Percentiles rank a stretch among this genome's conserved stretches.
phyloP scores from a whole-genome alignment of 2,329 filamentous ascomycete species.

The Talaromyces islandicus region DNA sequence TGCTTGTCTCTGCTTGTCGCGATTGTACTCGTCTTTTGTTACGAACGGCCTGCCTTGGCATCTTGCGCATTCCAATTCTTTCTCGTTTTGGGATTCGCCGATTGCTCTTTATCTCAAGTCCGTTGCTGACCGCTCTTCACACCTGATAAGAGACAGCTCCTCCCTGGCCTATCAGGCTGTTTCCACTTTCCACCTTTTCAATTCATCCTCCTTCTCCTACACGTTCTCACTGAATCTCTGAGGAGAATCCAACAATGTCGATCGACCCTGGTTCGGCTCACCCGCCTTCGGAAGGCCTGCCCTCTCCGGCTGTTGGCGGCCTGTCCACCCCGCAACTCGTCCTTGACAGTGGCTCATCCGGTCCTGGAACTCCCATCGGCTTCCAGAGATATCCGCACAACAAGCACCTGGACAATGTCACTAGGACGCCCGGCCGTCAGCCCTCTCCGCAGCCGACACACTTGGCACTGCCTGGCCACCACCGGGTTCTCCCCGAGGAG shows the following conservation, averaged over 20 bases:
- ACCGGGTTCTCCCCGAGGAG: conserved; percentile 75
- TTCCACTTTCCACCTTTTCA: background rate
- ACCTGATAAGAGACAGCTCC: background rate
- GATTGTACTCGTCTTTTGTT: background rate
- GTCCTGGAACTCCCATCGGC: conserved; percentile 35
- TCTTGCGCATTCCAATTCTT: background rate
- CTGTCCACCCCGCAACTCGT: conserved; percentile 25
- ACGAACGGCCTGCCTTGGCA: background rate
- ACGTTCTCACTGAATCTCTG: background rate
- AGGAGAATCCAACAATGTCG: background rate
- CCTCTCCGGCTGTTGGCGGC: conserved; percentile 2
- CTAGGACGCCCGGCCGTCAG: conserved; percentile 53
- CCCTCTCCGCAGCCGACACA: conserved; percentile 87
- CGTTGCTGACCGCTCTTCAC: background rate
- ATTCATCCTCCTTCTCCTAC: background rate
- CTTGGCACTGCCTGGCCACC: conserved; percentile 61
- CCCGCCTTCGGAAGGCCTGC: conserved; percentile 9
- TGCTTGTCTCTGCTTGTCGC: background rate
- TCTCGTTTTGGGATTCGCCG: background rate
- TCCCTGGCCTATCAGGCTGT: background rate
- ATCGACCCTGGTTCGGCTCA: conserved; percentile 8
- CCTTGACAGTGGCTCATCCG: conserved; percentile 28
- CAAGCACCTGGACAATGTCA: conserved; percentile 53
- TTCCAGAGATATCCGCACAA: conserved; percentile 43
- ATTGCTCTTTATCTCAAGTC: background rate